Base-by-base conservation (phyloP, 1,284 basidiomycete species). In the Microbotryomycetes sp. region DNA sequence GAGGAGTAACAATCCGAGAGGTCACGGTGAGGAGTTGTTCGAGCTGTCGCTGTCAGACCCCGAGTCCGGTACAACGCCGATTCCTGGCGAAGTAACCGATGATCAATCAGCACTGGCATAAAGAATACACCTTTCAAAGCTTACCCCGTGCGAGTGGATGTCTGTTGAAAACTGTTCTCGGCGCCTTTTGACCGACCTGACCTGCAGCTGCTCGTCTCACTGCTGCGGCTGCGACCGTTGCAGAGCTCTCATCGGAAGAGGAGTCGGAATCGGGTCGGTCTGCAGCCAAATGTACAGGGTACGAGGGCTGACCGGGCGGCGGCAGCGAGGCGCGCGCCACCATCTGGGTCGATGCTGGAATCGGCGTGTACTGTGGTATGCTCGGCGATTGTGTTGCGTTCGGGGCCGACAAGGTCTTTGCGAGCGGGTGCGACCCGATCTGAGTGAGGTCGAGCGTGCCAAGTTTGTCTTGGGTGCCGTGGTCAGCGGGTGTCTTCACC, bases 391-490 rank as follows among this genome's bases (percentile, higher is more conserved):
- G 56, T 23, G 23, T 18, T 60, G 60, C 1, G 62, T 59, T 1
- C 62, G 66, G 66, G 2, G 64, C 57, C 3, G 66, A 65, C 52
- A 62, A 55, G 21, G 62, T 67, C 35, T 67, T 65, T 13, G 66
- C 52, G 31, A 65, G 60, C 1, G 66, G 66, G 24, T 67, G 66
- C 0, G 66, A 65, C 24, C 62, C 57, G 23, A 57, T 23, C 27
- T 48, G 31, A 56, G 63, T 4, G 60, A 52, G 2, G 13, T 54
- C 35, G 31, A 41, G 62, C 51, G 27, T 56, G 61, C 26, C 56
- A 49, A 4, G 49, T 18, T 26, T 51, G 21, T n/a, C 21, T 24
- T 9, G 46, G 46, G 26, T 47, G 52, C 5, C 7, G 13, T 4
- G 28, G 35, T 2, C n/a, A n/a, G n/a, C n/a, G n/a, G n/a, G n/a